Conservation (phyloP, 768 basidiomycete genomes). For the Xerocomellus chrysenteron region DNA sequence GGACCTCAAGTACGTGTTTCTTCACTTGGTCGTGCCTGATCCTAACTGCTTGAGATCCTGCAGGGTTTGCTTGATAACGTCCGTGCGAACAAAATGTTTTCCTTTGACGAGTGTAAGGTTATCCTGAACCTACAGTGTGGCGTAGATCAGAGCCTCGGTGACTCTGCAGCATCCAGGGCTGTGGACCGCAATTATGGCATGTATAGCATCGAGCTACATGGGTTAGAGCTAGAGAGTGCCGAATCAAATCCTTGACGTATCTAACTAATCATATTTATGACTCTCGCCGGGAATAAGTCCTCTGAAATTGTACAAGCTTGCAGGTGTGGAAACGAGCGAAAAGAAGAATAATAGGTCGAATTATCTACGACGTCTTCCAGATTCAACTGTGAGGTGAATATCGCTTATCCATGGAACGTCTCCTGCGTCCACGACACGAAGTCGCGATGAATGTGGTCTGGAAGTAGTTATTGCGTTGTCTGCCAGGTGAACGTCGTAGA, state of each 20-base stretch:
- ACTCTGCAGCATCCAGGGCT: conserved; percentile 50
- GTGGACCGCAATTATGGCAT: conserved; percentile 75
- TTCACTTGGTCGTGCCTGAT: neutral
- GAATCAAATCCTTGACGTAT: conserved; percentile 33
- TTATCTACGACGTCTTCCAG: conserved; percentile 2
- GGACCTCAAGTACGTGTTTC: conserved; percentile 63
- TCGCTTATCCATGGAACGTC: conserved; percentile 38
- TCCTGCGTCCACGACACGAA: conserved; percentile 26
- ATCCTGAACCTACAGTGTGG: conserved; percentile 91
- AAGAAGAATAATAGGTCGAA: neutral
- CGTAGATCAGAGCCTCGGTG: conserved; percentile 60
- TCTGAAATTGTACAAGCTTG: neutral
- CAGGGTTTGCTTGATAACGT: conserved; percentile 80
- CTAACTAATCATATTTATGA: conserved; percentile 14
- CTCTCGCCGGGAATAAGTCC: neutral
- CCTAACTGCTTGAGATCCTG: neutral
- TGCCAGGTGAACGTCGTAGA: conserved; percentile 34
- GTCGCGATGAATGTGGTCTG: conserved; percentile 16
- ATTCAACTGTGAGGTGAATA: neutral
- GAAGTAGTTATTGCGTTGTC: conserved; percentile 28
- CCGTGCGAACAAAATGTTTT: conserved; percentile 61
- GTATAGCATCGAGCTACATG: conserved; percentile 90
- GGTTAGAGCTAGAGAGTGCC: conserved; percentile 59
- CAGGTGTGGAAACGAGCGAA: neutral
- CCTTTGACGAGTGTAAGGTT: conserved; percentile 89